Evolutionary conservation across 164 flowering plant species (phyloP), one percentile per base, ranked within the genome.

Genomic region (Sedum album): DNA sequence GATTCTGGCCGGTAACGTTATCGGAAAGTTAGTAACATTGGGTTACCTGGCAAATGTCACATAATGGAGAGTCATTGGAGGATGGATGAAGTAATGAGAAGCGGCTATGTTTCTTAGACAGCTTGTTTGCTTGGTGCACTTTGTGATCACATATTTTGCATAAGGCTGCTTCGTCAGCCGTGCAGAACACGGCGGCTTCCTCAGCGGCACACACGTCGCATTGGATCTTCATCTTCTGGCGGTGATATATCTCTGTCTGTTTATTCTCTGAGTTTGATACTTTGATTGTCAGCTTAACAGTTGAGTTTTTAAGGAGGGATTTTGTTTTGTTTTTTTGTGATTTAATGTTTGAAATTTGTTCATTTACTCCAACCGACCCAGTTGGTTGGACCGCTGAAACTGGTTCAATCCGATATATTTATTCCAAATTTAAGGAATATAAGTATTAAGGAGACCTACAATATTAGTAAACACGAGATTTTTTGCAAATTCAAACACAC

Each of bases 301-400:
- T 57, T 57, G 62, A 28, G 62, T 30, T 57, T 57, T 57, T 57
- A 57, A 57, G 62, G 62, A 57, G 28, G 62, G 62, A 57, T 26
- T 57, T 57, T 57, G 62, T 44, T 13, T 57, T 28, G 33, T 28
- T 18, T 57, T 33, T 6, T 57, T 57, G 31, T 57, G 33, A 57
- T 28, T 57, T n/a, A 35, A 30, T 3, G 15, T 57, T 33, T 13
- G 17, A 30, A 20, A 33, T 14, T 57, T 57, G 62, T 57, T 28
- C 62, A 57, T 57, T 55, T 26, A 57, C 17, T 57, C 31, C 33
- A 13, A 13, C 33, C 31, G 6, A 10, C 61, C 61, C 62, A 23
- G 62, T 57, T 57, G 62, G 62, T 57, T 57, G 62, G 62, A 57
- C 62, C 33, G 62, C 18, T 28, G 31, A 25, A 49, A 2, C 6